These are phyloP conservation scores for Cynanchum wilfordii DNA, from an alignment of 257 asterid species.

Conservation along the genomic window DNA sequence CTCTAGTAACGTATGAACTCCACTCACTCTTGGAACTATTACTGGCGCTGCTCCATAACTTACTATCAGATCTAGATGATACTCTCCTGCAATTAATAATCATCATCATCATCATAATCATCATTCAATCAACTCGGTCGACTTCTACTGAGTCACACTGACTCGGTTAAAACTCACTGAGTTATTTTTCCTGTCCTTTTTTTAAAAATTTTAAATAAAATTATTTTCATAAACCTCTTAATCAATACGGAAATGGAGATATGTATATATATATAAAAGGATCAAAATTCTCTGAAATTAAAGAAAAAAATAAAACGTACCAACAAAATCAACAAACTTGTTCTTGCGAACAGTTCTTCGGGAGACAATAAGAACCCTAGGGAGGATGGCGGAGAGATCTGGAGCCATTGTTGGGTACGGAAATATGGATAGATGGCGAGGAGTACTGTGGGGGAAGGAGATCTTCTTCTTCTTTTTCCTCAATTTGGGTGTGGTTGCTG, in stretches of 20 bases:
- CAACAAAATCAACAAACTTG: slow-evolving; percentile 73
- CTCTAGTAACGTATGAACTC: slow-evolving; percentile 59
- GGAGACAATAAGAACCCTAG: slow-evolving; percentile 71
- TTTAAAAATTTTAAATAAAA: too few species aligned
- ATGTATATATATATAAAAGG: too few species aligned
- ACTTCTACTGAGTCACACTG: too few species aligned
- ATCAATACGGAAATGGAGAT: background rate
- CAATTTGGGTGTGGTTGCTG: too few species aligned
- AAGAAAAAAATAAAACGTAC: slow-evolving; percentile 19
- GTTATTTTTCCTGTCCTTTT: too few species aligned
- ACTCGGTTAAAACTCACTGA: too few species aligned
- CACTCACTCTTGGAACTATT: slow-evolving; percentile 74
- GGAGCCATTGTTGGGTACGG: slow-evolving; percentile 20
- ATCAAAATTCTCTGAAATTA: too few species aligned
- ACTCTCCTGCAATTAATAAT: slow-evolving; percentile 47
- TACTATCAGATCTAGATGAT: slow-evolving; percentile 72
- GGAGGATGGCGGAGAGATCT: slow-evolving; percentile 52
- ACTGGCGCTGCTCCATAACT: slow-evolving; percentile 81
- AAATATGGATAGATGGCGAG: background rate
- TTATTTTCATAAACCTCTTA: too few species aligned
- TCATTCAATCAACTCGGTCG: too few species aligned
- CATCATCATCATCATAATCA: too few species aligned
- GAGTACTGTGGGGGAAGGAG: background rate
- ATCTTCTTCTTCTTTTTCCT: background rate
- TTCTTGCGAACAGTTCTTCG: slow-evolving; percentile 69